phyloP scores from a whole-genome alignment of 1,139 yeast species.

The Zygosaccharomyces pseudobailii region DNA sequence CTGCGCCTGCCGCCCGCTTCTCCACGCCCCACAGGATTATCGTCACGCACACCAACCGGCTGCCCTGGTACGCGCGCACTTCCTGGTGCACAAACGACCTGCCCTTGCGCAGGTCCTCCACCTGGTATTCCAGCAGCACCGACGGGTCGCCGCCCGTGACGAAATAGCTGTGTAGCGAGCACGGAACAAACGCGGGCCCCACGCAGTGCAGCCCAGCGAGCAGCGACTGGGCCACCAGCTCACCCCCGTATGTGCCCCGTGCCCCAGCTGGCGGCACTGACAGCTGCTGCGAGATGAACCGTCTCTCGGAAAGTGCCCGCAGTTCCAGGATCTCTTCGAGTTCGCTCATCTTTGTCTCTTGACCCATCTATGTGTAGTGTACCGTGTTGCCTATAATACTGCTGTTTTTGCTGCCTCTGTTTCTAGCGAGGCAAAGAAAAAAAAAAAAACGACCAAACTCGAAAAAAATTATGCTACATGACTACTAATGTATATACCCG shows the following conservation, averaged over 20 bases:
- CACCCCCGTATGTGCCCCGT: slow-evolving; percentile 77
- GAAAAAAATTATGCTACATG: not conserved
- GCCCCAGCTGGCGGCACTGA: slow-evolving; percentile 48
- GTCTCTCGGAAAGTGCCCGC: slow-evolving; percentile 14
- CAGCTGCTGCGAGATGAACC: slow-evolving; percentile 20
- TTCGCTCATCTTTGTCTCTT: not conserved
- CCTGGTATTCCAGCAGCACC: slow-evolving; percentile 52
- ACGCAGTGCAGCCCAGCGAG: slow-evolving; percentile 56
- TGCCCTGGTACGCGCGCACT: slow-evolving; percentile 52
- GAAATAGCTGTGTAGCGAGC: slow-evolving; percentile 50
- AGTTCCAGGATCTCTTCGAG: slow-evolving; percentile 19
- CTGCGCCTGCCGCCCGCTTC: slow-evolving; percentile 12
- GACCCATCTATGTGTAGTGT: not conserved
- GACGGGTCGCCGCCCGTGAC: slow-evolving; percentile 46
- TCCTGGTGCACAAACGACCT: slow-evolving; percentile 58
- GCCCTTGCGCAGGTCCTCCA: slow-evolving; percentile 55
- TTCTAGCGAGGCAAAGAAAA: no score
- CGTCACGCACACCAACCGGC: slow-evolving; percentile 47
- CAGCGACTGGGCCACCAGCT: slow-evolving; percentile 66
- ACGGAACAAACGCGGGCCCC: slow-evolving; percentile 42
- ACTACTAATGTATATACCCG: slow-evolving; percentile 2
- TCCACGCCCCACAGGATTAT: slow-evolving; percentile 41
- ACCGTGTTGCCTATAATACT: no score
- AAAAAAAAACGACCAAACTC: no score
- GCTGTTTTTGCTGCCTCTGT: slow-evolving; percentile 3